Conservation (phyloP, 768 basidiomycete species). For the Pleurotus tuoliensis region DNA sequence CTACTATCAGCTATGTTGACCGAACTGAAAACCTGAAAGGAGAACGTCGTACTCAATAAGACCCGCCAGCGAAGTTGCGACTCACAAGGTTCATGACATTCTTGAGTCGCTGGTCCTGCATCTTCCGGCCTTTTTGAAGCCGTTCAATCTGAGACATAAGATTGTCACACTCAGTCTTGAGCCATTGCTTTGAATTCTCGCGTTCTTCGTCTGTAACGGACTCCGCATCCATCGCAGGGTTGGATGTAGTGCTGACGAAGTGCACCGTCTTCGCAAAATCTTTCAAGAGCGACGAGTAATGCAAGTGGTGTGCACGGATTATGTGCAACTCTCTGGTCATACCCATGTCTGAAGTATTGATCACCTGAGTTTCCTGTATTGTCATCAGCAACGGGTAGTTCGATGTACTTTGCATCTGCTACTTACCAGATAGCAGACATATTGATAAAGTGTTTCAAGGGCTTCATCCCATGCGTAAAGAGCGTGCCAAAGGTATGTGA, state of each 20-base stretch:
- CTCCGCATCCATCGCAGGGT: conserved; percentile 45
- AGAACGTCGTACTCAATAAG: not conserved
- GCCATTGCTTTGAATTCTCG: not conserved
- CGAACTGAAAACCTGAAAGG: conserved; percentile 48
- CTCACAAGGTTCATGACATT: conserved; percentile 50
- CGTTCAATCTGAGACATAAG: conserved; percentile 48
- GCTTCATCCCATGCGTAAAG: conserved; percentile 63
- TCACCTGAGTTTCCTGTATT: conserved; percentile 45
- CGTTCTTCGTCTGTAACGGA: not conserved
- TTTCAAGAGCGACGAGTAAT: conserved; percentile 51
- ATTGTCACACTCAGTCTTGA: conserved; percentile 41
- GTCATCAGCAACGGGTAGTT: not conserved
- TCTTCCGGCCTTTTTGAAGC: conserved; percentile 31
- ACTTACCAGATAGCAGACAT: conserved; percentile 47
- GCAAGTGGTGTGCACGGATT: conserved; percentile 56
- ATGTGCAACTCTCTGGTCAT: conserved; percentile 54
- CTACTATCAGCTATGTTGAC: conserved; percentile 56
- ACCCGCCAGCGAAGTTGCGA: not conserved
- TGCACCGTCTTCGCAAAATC: conserved; percentile 50
- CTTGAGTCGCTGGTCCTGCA: conserved; percentile 47
- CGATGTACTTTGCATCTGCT: not conserved
- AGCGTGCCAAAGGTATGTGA: conserved; percentile 56
- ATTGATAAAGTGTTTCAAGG: conserved; percentile 46
- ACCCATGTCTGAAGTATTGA: conserved; percentile 35
- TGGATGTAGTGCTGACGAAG: conserved; percentile 45